Conservation (phyloP, 1,139 yeast genomes). For the Pneumocystis murina region DNA sequence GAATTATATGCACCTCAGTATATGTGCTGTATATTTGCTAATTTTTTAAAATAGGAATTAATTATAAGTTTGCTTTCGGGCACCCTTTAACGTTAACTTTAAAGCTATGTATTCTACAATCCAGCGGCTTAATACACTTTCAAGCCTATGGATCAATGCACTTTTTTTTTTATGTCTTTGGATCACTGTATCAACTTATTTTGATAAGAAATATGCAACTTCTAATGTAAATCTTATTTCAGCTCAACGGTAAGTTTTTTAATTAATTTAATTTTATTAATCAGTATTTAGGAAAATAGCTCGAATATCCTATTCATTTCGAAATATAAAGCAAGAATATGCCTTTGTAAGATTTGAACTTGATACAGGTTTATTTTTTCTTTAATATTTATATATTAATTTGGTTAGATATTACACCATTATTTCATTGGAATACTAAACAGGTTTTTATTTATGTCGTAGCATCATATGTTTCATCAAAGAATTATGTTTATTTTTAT, state of each 20-base stretch:
- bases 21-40: neutral
- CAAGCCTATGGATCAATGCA: neutral
- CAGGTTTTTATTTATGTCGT: constrained; percentile 82
- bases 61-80: neutral
- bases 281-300: neutral
- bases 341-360: constrained; percentile 58
- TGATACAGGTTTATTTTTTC: constrained; percentile 24
- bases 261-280: too few relatives aligned
- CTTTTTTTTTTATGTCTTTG: neutral
- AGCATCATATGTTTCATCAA: constrained; percentile 56
- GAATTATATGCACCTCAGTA: neutral
- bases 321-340: constrained; percentile 67
- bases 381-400: neutral
- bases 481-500: constrained; percentile 3
- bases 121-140: neutral
- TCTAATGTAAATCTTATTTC: neutral
- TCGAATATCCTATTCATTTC: constrained; percentile 27
- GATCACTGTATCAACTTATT: neutral
- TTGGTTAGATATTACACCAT: constrained; percentile 42
- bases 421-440: constrained; percentile 94
- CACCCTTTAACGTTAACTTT: neutral
- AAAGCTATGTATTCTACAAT: neutral
- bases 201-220: neutral
- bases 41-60: neutral
- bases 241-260: neutral